phyloP scores from a whole-genome alignment of 345 rosid genomes.

The Camelina hispida region DNA sequence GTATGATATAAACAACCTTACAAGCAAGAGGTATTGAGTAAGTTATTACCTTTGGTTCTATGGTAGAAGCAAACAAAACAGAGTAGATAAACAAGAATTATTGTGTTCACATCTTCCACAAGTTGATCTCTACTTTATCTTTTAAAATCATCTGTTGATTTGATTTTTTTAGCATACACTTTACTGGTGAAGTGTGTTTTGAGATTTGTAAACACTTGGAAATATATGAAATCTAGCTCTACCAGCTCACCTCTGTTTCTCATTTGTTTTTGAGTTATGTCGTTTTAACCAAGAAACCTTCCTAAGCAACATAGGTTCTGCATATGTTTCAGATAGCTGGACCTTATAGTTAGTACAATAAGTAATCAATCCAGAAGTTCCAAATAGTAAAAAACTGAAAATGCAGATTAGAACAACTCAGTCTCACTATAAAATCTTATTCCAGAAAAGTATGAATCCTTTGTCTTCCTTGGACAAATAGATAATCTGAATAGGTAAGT shows the following conservation, averaged over 20 bases:
- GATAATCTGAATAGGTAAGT: not conserved
- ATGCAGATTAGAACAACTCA: not conserved
- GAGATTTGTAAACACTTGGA: not conserved
- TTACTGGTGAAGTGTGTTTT: not conserved
- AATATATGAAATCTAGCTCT: not conserved
- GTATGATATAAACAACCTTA: slow-evolving; percentile 3
- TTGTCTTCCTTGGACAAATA: not conserved
- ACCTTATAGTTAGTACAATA: not conserved
- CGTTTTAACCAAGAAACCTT: not conserved
- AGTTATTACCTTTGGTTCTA: slow-evolving; percentile 3
- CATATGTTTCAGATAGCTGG: not conserved
- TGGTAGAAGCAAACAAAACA: not conserved
- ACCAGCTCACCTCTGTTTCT: slow-evolving; percentile 7
- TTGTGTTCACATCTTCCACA: slow-evolving; percentile 8
- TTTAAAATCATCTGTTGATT: not conserved
- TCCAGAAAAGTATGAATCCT: not conserved
- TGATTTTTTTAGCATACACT: not conserved
- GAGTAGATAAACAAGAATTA: not conserved
- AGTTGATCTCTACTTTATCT: not conserved
- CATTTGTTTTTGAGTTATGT: not conserved
- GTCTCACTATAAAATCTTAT: not conserved
- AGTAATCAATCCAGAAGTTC: slow-evolving; percentile 1
- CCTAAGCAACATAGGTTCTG: not conserved
- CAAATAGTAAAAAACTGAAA: not conserved
- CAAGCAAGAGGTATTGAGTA: slow-evolving; percentile 3